These are phyloP conservation scores for Taiwanofungus camphoratus DNA, from an alignment of 1,284 basidiomycete species.

Conservation along the genomic window DNA sequence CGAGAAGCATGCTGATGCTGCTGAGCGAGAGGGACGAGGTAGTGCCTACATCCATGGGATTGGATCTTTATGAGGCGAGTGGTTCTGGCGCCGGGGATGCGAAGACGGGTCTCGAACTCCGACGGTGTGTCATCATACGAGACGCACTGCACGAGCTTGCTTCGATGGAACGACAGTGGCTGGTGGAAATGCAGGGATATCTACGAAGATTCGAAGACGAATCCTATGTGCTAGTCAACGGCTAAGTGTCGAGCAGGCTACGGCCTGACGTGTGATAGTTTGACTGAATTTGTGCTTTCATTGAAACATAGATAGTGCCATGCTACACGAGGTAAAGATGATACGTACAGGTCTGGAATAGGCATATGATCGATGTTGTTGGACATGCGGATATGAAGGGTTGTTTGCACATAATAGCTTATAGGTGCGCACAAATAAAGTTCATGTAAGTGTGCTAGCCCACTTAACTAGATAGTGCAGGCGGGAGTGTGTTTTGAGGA, in stretches of 20 bases:
- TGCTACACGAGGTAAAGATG: no score
- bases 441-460: neutral
- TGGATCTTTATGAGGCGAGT: constrained; percentile 22
- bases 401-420: no score
- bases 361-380: no score
- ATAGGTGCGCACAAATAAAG: no score
- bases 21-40: constrained; percentile 42
- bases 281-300: no score
- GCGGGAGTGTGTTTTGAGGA: constrained; percentile 4
- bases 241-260: no score
- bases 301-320: no score
- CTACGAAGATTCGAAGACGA: constrained; percentile 9
- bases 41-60: constrained; percentile 39
- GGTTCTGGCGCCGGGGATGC: constrained; percentile 1
- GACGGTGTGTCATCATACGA: constrained; percentile 26
- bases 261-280: no score
- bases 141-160: constrained; percentile 40
- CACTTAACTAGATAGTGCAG: neutral
- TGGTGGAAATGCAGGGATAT: constrained; percentile 27
- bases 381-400: no score
- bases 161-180: constrained; percentile 35
- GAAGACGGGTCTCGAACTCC: constrained; percentile 1
- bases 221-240: no score
- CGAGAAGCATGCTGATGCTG: constrained; percentile 28
- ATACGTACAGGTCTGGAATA: no score